Conservation (phyloP, 179 eudicot species). For the Heliamphora pulchella region DNA sequence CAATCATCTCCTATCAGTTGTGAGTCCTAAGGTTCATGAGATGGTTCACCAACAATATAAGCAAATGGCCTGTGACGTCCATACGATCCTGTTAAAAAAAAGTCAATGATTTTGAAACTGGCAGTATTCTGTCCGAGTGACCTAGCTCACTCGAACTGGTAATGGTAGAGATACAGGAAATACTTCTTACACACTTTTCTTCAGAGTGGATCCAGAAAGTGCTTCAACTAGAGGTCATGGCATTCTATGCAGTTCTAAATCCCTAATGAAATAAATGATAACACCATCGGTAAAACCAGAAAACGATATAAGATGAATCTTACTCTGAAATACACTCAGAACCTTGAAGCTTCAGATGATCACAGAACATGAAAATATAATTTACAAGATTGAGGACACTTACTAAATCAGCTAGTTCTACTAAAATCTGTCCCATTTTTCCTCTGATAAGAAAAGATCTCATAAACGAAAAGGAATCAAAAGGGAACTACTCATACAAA, state of each 20-base stretch:
- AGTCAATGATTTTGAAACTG: too few species aligned
- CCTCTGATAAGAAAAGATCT: neutral
- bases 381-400: neutral
- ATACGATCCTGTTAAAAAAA: too few species aligned
- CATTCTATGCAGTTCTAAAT: too few species aligned
- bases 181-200: too few species aligned
- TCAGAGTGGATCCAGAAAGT: neutral
- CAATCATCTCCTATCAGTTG: too few species aligned
- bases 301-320: neutral
- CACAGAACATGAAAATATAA: neutral
- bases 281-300: neutral
- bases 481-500: neutral
- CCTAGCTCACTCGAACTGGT: neutral
- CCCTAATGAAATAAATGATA: too few species aligned
- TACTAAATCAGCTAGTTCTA: neutral
- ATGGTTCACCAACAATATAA: neutral
- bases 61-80: too few species aligned
- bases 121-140: too few species aligned
- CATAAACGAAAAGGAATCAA: neutral
- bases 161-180: neutral
- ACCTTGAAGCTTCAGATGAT: neutral
- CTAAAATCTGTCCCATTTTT: neutral
- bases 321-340: neutral
- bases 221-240: too few species aligned
- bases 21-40: too few species aligned